Conservation (phyloP, 2,329 filamentous ascomycete species). For the Trichoderma guizhouense region DNA sequence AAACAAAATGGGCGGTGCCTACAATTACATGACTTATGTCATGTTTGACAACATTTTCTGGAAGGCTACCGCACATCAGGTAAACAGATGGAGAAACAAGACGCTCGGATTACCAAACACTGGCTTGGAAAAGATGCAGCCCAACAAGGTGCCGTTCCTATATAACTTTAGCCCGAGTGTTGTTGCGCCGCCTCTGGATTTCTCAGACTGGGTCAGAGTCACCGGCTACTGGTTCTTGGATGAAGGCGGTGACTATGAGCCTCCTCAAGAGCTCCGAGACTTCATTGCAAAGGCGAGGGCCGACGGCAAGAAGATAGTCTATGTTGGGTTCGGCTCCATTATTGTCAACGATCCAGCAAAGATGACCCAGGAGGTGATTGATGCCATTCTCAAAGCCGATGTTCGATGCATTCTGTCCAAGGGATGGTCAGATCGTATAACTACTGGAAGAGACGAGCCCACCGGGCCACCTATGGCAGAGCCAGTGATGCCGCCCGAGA, state of each 20-base stretch:
- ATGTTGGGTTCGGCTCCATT: conserved; percentile 95
- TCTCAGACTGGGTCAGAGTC: conserved; percentile 94
- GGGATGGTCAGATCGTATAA: conserved; percentile 84
- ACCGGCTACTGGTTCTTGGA: conserved; percentile 98
- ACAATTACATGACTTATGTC: conserved; percentile 93
- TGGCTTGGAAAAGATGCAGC: conserved; percentile 83
- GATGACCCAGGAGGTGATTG: conserved; percentile 88
- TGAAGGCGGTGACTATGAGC: conserved; percentile 66
- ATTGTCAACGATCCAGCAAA: conserved; percentile 86
- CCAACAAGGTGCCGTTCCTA: conserved; percentile 95
- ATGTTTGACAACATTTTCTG: conserved; percentile 98
- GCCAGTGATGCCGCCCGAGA: conserved; percentile 70
- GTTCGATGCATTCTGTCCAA: conserved; percentile 94
- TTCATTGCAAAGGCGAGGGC: conserved; percentile 81
- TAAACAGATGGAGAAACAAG: conserved; percentile 89
- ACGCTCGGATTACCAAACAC: conserved; percentile 76
- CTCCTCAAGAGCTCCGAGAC: conserved; percentile 68
- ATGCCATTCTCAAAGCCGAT: conserved; percentile 85
- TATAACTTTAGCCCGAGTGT: conserved; percentile 97
- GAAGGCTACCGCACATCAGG: conserved; percentile 85
- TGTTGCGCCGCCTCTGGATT: conserved; percentile 91
- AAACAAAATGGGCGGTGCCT: conserved; percentile 89
- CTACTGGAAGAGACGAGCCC: conserved; percentile 46
- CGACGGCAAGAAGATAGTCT: conserved; percentile 89
- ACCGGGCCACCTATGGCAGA: conserved; percentile 54